Evolutionary conservation across 306 rosid species (phyloP).

Genomic region (Cicer bijugum): DNA sequence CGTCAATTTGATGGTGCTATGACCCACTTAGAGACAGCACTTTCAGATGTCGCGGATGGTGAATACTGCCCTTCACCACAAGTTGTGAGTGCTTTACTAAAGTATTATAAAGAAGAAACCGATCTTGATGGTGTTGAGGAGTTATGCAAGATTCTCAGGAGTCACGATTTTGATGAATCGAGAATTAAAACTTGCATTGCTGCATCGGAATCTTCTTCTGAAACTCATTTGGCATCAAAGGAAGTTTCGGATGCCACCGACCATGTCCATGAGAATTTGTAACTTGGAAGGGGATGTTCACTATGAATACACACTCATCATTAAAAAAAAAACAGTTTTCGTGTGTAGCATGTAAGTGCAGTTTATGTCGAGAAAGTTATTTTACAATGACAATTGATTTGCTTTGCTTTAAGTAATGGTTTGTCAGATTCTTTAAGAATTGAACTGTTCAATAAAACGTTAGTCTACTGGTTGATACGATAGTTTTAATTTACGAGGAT

Average conservation of each 20-base stretch:
- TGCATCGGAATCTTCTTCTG: slow-evolving; percentile 51
- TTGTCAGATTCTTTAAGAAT: slow-evolving; percentile 4
- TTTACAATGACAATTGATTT: slow-evolving; percentile 10
- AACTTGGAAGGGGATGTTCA: slow-evolving; percentile 5
- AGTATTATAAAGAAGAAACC: slow-evolving; percentile 66
- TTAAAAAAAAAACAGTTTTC: not conserved
- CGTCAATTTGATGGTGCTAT: slow-evolving; percentile 57
- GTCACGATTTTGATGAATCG: slow-evolving; percentile 53
- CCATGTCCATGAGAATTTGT: slow-evolving; percentile 17
- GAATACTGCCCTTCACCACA: slow-evolving; percentile 57
- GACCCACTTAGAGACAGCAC: slow-evolving; percentile 56
- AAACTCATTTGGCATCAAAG: slow-evolving; percentile 48
- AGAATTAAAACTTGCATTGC: slow-evolving; percentile 55
- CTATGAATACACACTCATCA: not conserved
- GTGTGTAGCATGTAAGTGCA: slow-evolving; percentile 12
- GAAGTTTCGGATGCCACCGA: slow-evolving; percentile 39
- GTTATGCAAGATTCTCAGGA: slow-evolving; percentile 64
- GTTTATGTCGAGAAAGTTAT: slow-evolving; percentile 10
- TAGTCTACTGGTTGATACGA: not conserved
- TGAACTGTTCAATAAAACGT: not conserved
- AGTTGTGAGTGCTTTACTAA: slow-evolving; percentile 57
- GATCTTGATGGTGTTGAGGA: slow-evolving; percentile 64
- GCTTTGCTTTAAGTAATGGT: not conserved
- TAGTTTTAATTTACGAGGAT: not conserved
- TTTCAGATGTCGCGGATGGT: slow-evolving; percentile 50